A percentile compares a stretch with the other conserved stretches of the same genome.
These are phyloP conservation scores for Magnolia changhungtana DNA, from an alignment of 164 flowering plant genomes.

Conservation along the genomic window DNA sequence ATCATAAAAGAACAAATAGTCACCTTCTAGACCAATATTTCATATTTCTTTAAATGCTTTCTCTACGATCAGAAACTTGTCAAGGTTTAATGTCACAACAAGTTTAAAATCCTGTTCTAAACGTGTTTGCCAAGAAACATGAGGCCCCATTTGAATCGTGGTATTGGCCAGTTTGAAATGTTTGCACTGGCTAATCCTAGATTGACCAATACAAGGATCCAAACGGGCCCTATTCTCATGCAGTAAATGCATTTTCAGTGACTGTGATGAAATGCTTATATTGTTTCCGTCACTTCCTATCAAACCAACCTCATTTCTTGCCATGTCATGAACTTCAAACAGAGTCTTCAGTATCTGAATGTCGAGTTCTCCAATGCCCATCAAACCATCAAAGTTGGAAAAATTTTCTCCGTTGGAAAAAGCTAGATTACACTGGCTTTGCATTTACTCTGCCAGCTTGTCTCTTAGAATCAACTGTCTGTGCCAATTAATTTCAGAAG, in stretches of 20 bases:
- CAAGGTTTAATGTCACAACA: neutral
- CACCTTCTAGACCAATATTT: neutral
- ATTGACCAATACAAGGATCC: neutral
- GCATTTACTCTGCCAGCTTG: too few relatives aligned
- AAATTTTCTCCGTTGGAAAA: conserved; percentile 26
- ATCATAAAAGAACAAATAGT: neutral
- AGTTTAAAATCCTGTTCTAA: neutral
- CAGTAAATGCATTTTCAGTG: neutral
- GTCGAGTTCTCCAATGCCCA: conserved; percentile 66
- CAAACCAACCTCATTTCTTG: conserved; percentile 71
- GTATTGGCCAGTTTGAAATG: neutral
- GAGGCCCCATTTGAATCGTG: neutral
- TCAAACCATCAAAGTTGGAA: conserved; percentile 37
- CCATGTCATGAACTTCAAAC: conserved; percentile 83
- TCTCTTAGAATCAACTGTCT: too few relatives aligned
- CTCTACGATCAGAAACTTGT: neutral
- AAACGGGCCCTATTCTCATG: neutral
- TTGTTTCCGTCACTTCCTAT: neutral
- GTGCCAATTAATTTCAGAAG: too few relatives aligned
- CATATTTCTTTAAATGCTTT: neutral
- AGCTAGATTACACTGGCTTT: too few relatives aligned
- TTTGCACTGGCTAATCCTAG: neutral
- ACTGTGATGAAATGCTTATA: neutral
- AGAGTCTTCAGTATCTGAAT: conserved; percentile 56
- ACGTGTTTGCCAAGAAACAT: neutral